Evolutionary conservation across 129 eudicot species (phyloP).

Genomic region (Dittrichia graveolens): DNA sequence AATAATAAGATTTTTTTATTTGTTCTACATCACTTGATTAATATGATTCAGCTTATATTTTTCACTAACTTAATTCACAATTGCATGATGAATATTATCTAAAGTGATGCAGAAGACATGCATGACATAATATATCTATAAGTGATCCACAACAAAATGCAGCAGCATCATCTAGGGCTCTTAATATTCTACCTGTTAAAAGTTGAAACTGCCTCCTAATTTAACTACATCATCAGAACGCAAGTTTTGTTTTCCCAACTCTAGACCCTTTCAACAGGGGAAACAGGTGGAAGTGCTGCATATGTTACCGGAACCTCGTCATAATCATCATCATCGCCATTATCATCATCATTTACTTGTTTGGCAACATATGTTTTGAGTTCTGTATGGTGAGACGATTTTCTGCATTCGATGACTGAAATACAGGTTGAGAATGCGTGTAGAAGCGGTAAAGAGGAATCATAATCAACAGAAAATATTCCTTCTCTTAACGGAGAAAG

Average conservation of each 20-base stretch:
- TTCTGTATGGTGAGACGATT: slow-evolving; percentile 42
- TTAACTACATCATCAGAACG: slow-evolving; percentile 6
- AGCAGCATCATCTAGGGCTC: slow-evolving; percentile 14
- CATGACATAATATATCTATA: slow-evolving; percentile 10
- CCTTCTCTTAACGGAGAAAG: slow-evolving; percentile 60
- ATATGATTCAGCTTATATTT: neutral
- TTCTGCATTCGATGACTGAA: slow-evolving; percentile 53
- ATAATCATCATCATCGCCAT: neutral
- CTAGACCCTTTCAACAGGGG: slow-evolving; percentile 37
- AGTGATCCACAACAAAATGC: slow-evolving; percentile 10
- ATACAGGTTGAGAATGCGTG: slow-evolving; percentile 75
- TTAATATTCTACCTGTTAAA: slow-evolving; percentile 11
- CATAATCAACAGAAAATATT: slow-evolving; percentile 64
- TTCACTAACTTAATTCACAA: slow-evolving; percentile 1
- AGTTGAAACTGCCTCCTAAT: slow-evolving; percentile 17
- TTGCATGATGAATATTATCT: neutral
- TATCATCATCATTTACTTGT: slow-evolving; percentile 28
- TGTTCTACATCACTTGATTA: no score
- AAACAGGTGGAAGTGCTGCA: slow-evolving; percentile 37
- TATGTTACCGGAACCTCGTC: slow-evolving; percentile 41
- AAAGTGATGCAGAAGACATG: neutral
- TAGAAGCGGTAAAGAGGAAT: slow-evolving; percentile 54
- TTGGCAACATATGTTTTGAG: slow-evolving; percentile 24
- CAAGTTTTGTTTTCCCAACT: neutral
- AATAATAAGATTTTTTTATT: no score